These are phyloP conservation scores for Claviceps quebecensis DNA, from an alignment of 2,329 filamentous ascomycete species.

Conservation along the genomic window DNA sequence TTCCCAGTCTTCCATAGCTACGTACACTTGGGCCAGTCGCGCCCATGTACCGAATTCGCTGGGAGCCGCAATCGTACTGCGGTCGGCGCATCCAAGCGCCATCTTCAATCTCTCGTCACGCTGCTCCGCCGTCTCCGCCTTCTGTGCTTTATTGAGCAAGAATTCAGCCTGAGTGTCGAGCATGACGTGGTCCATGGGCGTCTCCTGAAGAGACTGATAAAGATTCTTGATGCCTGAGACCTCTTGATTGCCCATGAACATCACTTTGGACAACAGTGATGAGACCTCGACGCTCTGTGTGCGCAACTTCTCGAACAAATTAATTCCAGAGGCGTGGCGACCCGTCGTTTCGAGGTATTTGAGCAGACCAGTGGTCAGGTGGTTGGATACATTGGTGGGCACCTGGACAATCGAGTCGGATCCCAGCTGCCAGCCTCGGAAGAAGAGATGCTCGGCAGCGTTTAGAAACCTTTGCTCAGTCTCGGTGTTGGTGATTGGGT, in stretches of 20 bases:
- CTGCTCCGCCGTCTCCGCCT: constrained; percentile 36
- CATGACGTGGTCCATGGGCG: constrained; percentile 95
- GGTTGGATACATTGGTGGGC: constrained; percentile 90
- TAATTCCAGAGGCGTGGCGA: constrained; percentile 87
- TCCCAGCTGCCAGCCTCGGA: constrained; percentile 91
- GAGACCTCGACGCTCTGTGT: constrained; percentile 86
- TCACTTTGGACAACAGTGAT: constrained; percentile 76
- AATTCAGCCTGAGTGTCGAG: constrained; percentile 91
- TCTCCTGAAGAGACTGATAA: constrained; percentile 75
- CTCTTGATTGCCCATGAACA: constrained; percentile 92
- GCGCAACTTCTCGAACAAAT: constrained; percentile 91
- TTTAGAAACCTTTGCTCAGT: constrained; percentile 92
- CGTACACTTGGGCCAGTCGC: constrained; percentile 81
- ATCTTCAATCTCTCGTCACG: constrained; percentile 61
- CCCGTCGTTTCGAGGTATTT: constrained; percentile 94
- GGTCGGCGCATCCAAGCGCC: constrained; percentile 84
- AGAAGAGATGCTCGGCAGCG: constrained; percentile 88
- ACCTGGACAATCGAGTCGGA: constrained; percentile 97
- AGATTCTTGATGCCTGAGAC: constrained; percentile 86
- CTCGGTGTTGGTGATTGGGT: constrained; percentile 95
- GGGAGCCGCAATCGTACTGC: constrained; percentile 85
- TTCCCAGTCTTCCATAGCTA: constrained; percentile 91
- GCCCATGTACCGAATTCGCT: constrained; percentile 98
- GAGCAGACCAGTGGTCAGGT: constrained; percentile 82
- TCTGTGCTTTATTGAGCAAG: constrained; percentile 65